These are phyloP conservation scores for Quercus dentata DNA, from an alignment of 306 rosid species.

Conservation along the genomic window DNA sequence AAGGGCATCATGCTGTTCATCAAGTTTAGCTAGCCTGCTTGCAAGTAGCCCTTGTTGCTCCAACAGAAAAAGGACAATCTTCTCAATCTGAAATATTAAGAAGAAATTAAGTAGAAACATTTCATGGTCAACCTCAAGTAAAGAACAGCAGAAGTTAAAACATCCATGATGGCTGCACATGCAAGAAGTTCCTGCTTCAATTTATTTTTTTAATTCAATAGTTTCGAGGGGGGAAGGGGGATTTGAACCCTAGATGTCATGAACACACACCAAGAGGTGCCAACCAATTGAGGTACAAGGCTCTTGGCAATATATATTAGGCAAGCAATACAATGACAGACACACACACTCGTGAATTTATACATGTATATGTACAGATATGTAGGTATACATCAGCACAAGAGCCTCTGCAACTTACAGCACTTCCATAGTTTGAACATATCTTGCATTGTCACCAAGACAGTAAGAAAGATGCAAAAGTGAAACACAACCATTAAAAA, in stretches of 20 bases:
- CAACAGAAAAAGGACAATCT: conserved; percentile 84
- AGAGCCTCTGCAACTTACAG: neutral
- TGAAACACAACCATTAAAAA: neutral
- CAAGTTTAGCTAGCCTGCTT: conserved; percentile 78
- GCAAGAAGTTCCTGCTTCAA: neutral
- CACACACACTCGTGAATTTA: neutral
- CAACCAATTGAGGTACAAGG: no score
- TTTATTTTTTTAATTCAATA: no score
- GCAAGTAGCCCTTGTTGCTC: conserved; percentile 99
- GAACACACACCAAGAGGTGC: no score
- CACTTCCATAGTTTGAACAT: neutral
- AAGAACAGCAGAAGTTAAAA: neutral
- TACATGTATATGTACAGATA: neutral
- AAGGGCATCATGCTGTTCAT: conserved; percentile 56
- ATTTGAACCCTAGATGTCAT: no score
- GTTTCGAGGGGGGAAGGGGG: no score
- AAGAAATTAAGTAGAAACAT: conserved; percentile 18
- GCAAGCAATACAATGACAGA: neutral
- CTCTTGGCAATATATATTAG: neutral
- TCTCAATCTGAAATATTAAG: conserved; percentile 74
- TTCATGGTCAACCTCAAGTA: neutral
- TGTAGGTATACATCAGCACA: neutral
- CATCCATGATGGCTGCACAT: neutral
- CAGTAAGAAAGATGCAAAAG: neutral
- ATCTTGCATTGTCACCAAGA: neutral